These are phyloP conservation scores for Davidsoniella virescens DNA, from an alignment of 2,329 filamentous ascomycete genomes.

Conservation along the genomic window DNA sequence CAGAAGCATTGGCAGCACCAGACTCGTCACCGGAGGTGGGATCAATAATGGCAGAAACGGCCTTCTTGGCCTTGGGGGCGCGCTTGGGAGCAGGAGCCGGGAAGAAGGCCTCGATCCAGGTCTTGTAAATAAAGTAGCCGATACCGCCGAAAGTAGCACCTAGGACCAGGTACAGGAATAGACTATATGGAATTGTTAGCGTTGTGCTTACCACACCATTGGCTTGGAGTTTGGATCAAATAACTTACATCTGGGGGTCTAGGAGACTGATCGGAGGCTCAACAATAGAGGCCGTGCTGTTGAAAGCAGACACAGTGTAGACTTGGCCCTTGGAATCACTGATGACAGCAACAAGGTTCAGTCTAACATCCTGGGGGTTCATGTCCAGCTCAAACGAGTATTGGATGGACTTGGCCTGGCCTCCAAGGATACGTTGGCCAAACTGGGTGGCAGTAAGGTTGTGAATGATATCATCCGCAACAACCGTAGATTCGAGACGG, in stretches of 20 bases:
- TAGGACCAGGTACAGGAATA: constrained; percentile 95
- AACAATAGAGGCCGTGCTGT: constrained; percentile 70
- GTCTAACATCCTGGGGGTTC: constrained; percentile 73
- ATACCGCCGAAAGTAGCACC: constrained; percentile 60
- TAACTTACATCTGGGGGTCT: constrained; percentile 80
- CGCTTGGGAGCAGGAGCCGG: constrained; percentile 58
- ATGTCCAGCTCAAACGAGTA: constrained; percentile 83
- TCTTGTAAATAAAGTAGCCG: constrained; percentile 94
- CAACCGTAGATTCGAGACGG: constrained; percentile 44
- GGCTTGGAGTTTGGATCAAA: neutral
- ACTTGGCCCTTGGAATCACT: constrained; percentile 47
- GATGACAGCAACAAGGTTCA: constrained; percentile 64
- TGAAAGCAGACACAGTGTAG: constrained; percentile 66
- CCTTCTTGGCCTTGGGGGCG: constrained; percentile 50
- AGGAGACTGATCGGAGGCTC: constrained; percentile 84
- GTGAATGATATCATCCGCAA: constrained; percentile 42
- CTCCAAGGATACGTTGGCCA: constrained; percentile 55
- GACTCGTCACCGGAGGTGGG: constrained; percentile 55
- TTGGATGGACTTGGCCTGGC: constrained; percentile 58
- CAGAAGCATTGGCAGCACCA: constrained; percentile 45
- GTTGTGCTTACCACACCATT: neutral
- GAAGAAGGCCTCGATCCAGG: constrained; percentile 92
- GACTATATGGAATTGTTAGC: constrained; percentile 35
- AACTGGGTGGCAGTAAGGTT: constrained; percentile 73
- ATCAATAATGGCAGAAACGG: constrained; percentile 43